Evolutionary conservation across 2,329 filamentous ascomycete species (phyloP).

Genomic region (Claviceps pusilla): DNA sequence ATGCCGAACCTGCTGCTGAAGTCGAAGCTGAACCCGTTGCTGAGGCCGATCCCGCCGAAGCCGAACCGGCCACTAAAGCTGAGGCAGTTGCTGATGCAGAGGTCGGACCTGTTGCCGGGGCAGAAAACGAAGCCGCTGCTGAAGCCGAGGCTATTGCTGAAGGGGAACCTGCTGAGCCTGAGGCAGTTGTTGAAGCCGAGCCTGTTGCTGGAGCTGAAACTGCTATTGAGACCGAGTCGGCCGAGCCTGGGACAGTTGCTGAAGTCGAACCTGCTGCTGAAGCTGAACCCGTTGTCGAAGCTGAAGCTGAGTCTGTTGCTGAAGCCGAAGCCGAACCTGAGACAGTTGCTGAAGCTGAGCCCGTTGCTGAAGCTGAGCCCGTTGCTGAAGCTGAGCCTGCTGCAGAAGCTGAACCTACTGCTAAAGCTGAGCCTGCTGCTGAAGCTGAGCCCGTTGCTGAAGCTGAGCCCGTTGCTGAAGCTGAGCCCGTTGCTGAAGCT

Average conservation of each 20-base stretch:
- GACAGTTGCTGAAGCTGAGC: neutral
- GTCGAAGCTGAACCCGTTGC: neutral
- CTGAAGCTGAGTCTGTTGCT: neutral
- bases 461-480: slow-evolving; percentile 1
- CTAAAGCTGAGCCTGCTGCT: slow-evolving; percentile 4
- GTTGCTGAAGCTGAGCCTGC: no score
- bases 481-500: neutral
- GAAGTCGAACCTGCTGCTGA: neutral
- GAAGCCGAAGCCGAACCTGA: neutral
- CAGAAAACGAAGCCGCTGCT: neutral
- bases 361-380: no score
- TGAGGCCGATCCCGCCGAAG: neutral
- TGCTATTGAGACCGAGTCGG: neutral
- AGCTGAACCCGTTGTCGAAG: neutral
- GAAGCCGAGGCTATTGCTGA: neutral
- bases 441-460: neutral
- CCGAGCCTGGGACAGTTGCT: neutral
- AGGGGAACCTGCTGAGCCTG: neutral
- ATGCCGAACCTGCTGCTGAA: neutral
- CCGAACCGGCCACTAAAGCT: neutral
- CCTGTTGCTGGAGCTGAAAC: neutral
- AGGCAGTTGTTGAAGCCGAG: neutral
- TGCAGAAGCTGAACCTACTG: neutral
- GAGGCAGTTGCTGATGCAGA: neutral
- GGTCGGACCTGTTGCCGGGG: neutral